Conservation (phyloP, 148 eudicot genomes). For the Heliosperma pusillum region DNA sequence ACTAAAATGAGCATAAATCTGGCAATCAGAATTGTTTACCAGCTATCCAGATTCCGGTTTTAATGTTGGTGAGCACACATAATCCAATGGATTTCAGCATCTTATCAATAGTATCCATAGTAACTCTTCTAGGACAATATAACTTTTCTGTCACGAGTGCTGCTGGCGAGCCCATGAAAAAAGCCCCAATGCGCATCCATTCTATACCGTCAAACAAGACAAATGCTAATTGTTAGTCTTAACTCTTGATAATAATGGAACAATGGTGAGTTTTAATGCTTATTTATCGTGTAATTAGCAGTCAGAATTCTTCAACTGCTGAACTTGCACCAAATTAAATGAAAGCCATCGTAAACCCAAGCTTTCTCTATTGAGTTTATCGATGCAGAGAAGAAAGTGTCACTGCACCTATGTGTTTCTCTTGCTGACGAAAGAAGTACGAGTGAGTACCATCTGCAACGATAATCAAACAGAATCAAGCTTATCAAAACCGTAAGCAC, state of each 20-base stretch:
- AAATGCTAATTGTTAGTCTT: background rate
- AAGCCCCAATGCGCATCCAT: conserved; percentile 90
- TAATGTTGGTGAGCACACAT: conserved; percentile 62
- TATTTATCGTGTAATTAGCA: too few relatives aligned
- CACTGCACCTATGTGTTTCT: conserved; percentile 75
- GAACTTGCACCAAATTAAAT: too few relatives aligned
- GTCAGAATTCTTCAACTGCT: too few relatives aligned
- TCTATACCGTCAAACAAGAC: conserved; percentile 36
- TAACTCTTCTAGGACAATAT: conserved; percentile 38
- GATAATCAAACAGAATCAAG: conserved; percentile 4
- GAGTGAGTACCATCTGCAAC: conserved; percentile 86
- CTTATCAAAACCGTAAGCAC: too few relatives aligned
- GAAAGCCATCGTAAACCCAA: too few relatives aligned
- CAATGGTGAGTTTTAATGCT: background rate
- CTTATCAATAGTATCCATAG: conserved; percentile 34
- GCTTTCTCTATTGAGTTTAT: background rate
- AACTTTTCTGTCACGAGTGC: conserved; percentile 78
- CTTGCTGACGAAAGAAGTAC: conserved; percentile 67
- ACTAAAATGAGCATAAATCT: background rate
- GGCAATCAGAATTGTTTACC: conserved; percentile 35
- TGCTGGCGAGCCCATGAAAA: conserved; percentile 54
- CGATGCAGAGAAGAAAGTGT: background rate
- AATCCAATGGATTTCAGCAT: conserved; percentile 48
- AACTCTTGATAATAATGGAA: background rate
- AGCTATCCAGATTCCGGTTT: conserved; percentile 91